These are phyloP conservation scores for Mycogone perniciosa DNA, from an alignment of 2,329 filamentous ascomycete species.

Conservation along the genomic window DNA sequence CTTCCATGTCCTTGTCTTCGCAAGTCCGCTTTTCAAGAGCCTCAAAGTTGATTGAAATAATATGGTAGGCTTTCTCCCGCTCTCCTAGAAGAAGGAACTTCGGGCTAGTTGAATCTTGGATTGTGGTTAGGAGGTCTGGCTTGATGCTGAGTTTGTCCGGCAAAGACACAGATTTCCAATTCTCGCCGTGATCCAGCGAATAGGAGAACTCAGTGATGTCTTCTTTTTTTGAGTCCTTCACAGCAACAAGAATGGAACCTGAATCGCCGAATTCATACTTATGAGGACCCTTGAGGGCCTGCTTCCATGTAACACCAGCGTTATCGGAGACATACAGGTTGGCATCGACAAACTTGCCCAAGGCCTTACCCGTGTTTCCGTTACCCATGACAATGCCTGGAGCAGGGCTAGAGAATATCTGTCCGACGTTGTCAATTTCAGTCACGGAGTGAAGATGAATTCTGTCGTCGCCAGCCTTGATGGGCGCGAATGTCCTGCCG, in stretches of 20 bases:
- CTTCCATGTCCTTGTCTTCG: slow-evolving; percentile 70
- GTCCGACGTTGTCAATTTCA: slow-evolving; percentile 71
- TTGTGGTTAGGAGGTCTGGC: slow-evolving; percentile 74
- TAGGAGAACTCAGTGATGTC: slow-evolving; percentile 57
- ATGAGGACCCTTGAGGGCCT: slow-evolving; percentile 71
- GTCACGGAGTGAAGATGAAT: slow-evolving; percentile 93
- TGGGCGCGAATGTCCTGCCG: slow-evolving; percentile 71
- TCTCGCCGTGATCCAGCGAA: slow-evolving; percentile 83
- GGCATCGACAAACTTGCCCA: slow-evolving; percentile 66
- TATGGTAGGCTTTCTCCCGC: slow-evolving; percentile 48
- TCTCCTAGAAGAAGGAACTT: slow-evolving; percentile 79
- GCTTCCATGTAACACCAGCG: slow-evolving; percentile 78
- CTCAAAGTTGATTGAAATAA: slow-evolving; percentile 78
- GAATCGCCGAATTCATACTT: slow-evolving; percentile 96
- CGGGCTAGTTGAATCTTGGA: slow-evolving; percentile 84
- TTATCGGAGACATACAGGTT: slow-evolving; percentile 86
- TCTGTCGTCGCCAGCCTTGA: slow-evolving; percentile 61
- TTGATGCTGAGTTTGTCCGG: slow-evolving; percentile 60
- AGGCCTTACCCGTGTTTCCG: slow-evolving; percentile 75
- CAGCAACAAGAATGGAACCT: slow-evolving; percentile 78
- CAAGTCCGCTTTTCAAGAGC: slow-evolving; percentile 77
- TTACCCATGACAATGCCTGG: slow-evolving; percentile 91
- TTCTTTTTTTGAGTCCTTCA: slow-evolving; percentile 64
- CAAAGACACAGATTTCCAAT: slow-evolving; percentile 69
- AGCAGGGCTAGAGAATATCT: slow-evolving; percentile 87